These are phyloP conservation scores for Bolboschoenus planiculmis DNA, from an alignment of 176 grass and related monocot genomes.

Conservation along the genomic window DNA sequence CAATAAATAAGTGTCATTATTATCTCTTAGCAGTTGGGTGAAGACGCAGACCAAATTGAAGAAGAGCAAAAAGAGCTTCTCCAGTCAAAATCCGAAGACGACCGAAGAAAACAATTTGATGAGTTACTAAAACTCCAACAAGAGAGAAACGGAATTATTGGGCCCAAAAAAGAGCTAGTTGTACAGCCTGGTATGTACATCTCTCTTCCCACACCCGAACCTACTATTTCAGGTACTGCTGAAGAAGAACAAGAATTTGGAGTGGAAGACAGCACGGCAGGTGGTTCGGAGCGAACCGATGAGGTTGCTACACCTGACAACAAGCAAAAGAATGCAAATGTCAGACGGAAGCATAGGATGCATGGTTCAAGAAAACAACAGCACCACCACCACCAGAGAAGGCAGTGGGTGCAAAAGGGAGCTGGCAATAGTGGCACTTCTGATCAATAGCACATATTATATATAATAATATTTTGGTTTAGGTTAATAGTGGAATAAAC, in stretches of 20 bases:
- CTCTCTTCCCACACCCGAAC: constrained; percentile 20
- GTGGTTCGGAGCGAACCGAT: constrained; percentile 21
- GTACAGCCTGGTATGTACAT: constrained; percentile 88
- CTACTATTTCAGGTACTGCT: not conserved
- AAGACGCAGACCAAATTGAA: constrained; percentile 17
- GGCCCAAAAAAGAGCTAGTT: constrained; percentile 65
- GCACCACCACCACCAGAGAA: constrained; percentile 25
- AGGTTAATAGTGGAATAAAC: not conserved
- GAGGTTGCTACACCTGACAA: constrained; percentile 21
- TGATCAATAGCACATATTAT: constrained; percentile 33
- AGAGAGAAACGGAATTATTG: constrained; percentile 73
- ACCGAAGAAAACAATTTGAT: constrained; percentile 45
- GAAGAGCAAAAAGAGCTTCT: constrained; percentile 55
- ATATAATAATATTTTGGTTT: not conserved
- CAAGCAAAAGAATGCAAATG: constrained; percentile 40
- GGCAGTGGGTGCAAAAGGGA: constrained; percentile 57
- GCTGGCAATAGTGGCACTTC: constrained; percentile 26
- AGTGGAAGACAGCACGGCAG: constrained; percentile 11
- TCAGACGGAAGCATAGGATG: constrained; percentile 36
- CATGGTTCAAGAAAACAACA: constrained; percentile 37
- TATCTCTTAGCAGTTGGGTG: not conserved
- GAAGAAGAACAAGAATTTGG: constrained; percentile 18
- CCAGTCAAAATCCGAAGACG: constrained; percentile 54
- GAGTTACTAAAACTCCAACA: constrained; percentile 57
- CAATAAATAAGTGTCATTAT: not conserved